Evolutionary conservation across 108 stramenopile genomes (phyloP).

Genomic region (Mediolabrus comicus): DNA sequence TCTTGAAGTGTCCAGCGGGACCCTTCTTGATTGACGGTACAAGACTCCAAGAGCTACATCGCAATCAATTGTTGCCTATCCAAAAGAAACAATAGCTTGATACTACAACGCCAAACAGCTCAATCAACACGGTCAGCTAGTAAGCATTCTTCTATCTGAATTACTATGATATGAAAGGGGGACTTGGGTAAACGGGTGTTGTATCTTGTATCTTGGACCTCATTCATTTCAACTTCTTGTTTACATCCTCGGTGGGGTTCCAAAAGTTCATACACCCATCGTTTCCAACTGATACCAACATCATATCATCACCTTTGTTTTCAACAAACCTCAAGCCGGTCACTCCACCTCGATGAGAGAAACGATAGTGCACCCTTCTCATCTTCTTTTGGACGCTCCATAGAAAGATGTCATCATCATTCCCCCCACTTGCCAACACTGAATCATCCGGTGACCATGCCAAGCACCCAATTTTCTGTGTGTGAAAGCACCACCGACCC

Average conservation of each 20-base stretch:
- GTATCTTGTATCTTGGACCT: not conserved
- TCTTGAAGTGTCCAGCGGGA: too few relatives aligned
- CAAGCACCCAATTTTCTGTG: slow-evolving; percentile 67
- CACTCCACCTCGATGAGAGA: slow-evolving; percentile 84
- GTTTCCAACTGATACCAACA: slow-evolving; percentile 84
- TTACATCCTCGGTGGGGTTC: slow-evolving; percentile 73
- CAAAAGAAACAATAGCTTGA: too few relatives aligned
- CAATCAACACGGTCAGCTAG: too few relatives aligned
- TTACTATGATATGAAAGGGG: too few relatives aligned
- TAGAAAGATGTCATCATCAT: slow-evolving; percentile 77
- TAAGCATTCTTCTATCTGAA: too few relatives aligned
- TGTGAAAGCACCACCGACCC: slow-evolving; percentile 82
- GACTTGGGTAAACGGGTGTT: too few relatives aligned
- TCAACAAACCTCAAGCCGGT: slow-evolving; percentile 61
- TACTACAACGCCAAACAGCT: too few relatives aligned
- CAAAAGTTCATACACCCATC: slow-evolving; percentile 88
- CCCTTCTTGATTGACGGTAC: too few relatives aligned
- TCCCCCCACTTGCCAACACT: slow-evolving; percentile 76
- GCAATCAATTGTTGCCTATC: too few relatives aligned
- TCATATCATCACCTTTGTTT: slow-evolving; percentile 20
- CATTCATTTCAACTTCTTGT: slow-evolving; percentile 56
- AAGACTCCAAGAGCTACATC: too few relatives aligned
- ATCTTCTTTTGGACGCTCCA: slow-evolving; percentile 76
- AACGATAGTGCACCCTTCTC: slow-evolving; percentile 77
- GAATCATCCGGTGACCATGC: slow-evolving; percentile 76